Conservation (phyloP, 108 stramenopile genomes). For the Licmophora abbreviata region DNA sequence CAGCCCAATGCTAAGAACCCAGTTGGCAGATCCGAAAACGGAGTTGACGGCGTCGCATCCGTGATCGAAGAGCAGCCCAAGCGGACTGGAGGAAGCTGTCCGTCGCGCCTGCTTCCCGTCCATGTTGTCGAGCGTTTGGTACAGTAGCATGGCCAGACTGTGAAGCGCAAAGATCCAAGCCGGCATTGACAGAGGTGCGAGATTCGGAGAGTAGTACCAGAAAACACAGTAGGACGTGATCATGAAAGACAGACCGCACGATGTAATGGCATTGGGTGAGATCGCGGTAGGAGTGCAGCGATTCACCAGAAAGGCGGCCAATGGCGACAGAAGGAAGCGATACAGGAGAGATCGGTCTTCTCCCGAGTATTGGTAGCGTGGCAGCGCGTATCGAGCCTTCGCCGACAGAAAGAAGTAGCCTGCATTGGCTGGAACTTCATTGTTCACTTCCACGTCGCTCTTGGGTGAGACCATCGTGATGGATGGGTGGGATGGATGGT, state of each 20-base stretch:
- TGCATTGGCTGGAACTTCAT: no score
- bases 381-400: slow-evolving; percentile 33
- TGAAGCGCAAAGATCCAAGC: slow-evolving; percentile 78
- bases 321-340: slow-evolving; percentile 75
- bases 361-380: slow-evolving; percentile 64
- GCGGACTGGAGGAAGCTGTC: slow-evolving; percentile 79
- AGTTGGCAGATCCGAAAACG: slow-evolving; percentile 74
- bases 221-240: slow-evolving; percentile 52
- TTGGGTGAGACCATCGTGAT: no score
- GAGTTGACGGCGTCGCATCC: slow-evolving; percentile 92
- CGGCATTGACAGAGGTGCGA: slow-evolving; percentile 33
- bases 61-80: slow-evolving; percentile 96
- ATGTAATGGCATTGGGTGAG: slow-evolving; percentile 90
- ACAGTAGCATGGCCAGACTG: slow-evolving; percentile 81
- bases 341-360: slow-evolving; percentile 68
- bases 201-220: slow-evolving; percentile 53
- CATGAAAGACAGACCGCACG: slow-evolving; percentile 75
- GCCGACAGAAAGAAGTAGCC: slow-evolving; percentile 36
- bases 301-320: slow-evolving; percentile 71
- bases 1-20: slow-evolving; percentile 58
- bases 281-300: slow-evolving; percentile 57
- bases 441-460: no score
- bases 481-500: no score
- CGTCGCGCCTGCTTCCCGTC: slow-evolving; percentile 97
- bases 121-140: slow-evolving; percentile 97